Conservation (phyloP, 176 grass and related monocot species). For the Tillandsia leiboldiana region DNA sequence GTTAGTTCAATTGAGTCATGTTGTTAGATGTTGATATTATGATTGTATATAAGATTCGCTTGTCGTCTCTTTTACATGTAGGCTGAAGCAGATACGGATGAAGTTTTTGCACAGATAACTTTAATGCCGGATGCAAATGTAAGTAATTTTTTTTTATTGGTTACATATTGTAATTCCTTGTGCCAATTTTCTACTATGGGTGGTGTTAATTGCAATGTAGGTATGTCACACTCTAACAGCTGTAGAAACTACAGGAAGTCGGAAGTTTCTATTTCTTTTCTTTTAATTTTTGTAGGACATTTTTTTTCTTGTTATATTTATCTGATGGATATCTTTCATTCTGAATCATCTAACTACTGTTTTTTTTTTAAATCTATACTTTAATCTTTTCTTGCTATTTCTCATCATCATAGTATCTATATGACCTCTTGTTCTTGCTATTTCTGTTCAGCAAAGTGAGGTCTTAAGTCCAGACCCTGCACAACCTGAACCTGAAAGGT, state of each 20-base stretch:
- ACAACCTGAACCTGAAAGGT: slow-evolving; percentile 46
- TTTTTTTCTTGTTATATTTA: too few species aligned
- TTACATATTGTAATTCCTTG: neutral
- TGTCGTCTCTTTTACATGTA: slow-evolving; percentile 26
- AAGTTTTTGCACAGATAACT: slow-evolving; percentile 97
- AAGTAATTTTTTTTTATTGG: slow-evolving; percentile 13
- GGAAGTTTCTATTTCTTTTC: too few species aligned
- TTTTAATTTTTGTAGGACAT: too few species aligned
- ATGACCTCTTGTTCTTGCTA: slow-evolving; percentile 20
- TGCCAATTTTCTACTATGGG: neutral
- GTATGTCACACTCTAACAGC: too few species aligned
- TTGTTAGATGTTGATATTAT: neutral
- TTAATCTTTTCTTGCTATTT: neutral
- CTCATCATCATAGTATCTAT: slow-evolving; percentile 3
- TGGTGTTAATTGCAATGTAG: neutral
- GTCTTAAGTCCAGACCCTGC: slow-evolving; percentile 40
- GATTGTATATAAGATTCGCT: neutral
- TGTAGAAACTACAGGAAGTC: too few species aligned
- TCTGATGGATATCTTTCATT: too few species aligned
- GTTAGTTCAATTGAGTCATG: slow-evolving; percentile 27
- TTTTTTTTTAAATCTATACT: neutral
- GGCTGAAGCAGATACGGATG: slow-evolving; percentile 88
- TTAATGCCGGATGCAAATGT: slow-evolving; percentile 65
- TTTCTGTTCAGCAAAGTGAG: slow-evolving; percentile 53
- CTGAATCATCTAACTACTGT: too few species aligned